A percentile compares a stretch with the other conserved stretches of the same genome.
phyloP scores from a whole-genome alignment of 192 early-diverging fungal genomes.

The Obelidium mucronatum region DNA sequence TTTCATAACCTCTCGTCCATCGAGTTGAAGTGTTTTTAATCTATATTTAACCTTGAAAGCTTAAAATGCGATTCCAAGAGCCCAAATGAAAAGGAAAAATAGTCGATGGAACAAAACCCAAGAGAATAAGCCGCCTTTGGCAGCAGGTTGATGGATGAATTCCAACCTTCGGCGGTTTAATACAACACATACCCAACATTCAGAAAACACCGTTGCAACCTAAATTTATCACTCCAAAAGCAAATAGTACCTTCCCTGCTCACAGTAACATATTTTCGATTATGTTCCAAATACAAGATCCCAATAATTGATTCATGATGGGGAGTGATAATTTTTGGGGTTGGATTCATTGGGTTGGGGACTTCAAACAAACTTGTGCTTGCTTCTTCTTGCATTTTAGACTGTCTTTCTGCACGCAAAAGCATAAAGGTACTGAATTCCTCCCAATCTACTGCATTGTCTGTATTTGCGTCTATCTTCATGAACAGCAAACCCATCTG shows the following conservation, averaged over 20 bases:
- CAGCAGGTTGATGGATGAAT: neutral
- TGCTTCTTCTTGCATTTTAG: slow-evolving; percentile 55
- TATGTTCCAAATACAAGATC: slow-evolving; percentile 41
- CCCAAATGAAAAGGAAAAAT: too few relatives aligned
- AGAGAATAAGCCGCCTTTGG: too few relatives aligned
- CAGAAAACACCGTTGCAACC: slow-evolving; percentile 49
- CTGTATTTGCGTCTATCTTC: slow-evolving; percentile 66
- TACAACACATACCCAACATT: slow-evolving; percentile 51
- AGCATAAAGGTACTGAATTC: slow-evolving; percentile 68
- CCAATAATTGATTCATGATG: slow-evolving; percentile 54
- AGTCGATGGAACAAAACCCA: neutral
- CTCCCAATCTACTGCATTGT: slow-evolving; percentile 64
- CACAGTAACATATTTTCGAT: slow-evolving; percentile 48
- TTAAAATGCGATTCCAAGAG: too few relatives aligned
- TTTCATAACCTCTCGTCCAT: slow-evolving; percentile 35
- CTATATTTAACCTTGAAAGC: too few relatives aligned
- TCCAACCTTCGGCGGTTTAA: too few relatives aligned
- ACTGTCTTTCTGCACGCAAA: slow-evolving; percentile 55
- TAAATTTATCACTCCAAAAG: slow-evolving; percentile 57
- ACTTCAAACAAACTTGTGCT: slow-evolving; percentile 49
- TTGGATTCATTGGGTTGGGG: slow-evolving; percentile 25
- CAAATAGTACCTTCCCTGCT: slow-evolving; percentile 58
- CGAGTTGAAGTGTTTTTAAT: slow-evolving; percentile 11
- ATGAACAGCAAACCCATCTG: slow-evolving; percentile 66
- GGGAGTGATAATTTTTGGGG: slow-evolving; percentile 37